Conservation (phyloP, 352 stramenopile genomes). For the Globisporangium middletonii region DNA sequence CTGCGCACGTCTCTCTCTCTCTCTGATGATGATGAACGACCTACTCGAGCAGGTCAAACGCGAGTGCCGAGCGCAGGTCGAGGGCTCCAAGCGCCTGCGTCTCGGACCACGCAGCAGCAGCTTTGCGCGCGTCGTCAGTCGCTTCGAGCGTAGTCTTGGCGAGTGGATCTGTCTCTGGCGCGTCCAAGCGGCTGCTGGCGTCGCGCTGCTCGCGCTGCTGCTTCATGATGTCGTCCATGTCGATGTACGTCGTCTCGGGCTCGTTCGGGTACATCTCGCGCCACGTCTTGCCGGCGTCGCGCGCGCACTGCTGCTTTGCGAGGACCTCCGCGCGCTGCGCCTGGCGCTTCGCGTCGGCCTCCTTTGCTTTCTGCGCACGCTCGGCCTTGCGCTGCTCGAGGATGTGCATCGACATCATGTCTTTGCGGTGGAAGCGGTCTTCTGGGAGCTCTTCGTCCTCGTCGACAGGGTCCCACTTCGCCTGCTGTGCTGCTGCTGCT, state of each 20-base stretch:
- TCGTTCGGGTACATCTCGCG: slow-evolving; percentile 76
- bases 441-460: slow-evolving; percentile 77
- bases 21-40: not conserved
- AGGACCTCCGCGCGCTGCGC: slow-evolving; percentile 38
- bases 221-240: slow-evolving; percentile 65
- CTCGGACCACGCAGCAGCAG: slow-evolving; percentile 44
- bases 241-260: slow-evolving; percentile 68
- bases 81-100: slow-evolving; percentile 27
- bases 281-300: slow-evolving; percentile 62
- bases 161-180: slow-evolving; percentile 5
- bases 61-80: slow-evolving; percentile 48
- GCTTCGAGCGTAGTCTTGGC: slow-evolving; percentile 8
- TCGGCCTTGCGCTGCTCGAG: slow-evolving; percentile 63
- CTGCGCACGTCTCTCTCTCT: not conserved
- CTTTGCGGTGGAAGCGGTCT: slow-evolving; percentile 69
- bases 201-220: slow-evolving; percentile 32
- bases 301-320: slow-evolving; percentile 43
- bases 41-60: slow-evolving; percentile 53
- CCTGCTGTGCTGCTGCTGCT: slow-evolving; percentile 6
- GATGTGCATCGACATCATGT: slow-evolving; percentile 87
- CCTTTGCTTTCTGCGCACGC: slow-evolving; percentile 50
- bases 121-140: slow-evolving; percentile 36
- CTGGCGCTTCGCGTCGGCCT: slow-evolving; percentile 46
- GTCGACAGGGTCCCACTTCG: slow-evolving; percentile 51
- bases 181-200: not conserved